Percentiles rank a stretch among this genome's conserved stretches.
phyloP scores from a whole-genome alignment of 2,329 filamentous ascomycete species.

The Nigrospora osmanthi region DNA sequence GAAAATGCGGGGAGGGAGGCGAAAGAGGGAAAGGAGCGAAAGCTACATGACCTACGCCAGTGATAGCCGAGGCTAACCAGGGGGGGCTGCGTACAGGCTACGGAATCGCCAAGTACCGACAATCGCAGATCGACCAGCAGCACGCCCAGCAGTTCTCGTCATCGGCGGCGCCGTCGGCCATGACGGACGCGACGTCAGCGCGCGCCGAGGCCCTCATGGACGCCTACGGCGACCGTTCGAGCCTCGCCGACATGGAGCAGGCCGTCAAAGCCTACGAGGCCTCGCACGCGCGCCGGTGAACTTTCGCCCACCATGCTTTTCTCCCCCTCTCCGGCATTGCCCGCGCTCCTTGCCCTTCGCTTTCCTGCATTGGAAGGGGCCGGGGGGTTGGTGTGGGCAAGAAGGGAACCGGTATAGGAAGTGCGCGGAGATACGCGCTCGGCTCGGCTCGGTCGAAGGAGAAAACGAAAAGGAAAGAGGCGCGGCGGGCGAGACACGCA shows the following conservation, averaged over 20 bases:
- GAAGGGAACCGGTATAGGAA: too few relatives aligned
- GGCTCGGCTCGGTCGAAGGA: too few relatives aligned
- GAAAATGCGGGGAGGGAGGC: not conserved
- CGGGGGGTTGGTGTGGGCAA: too few relatives aligned
- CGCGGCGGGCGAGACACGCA: too few relatives aligned
- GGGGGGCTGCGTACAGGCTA: constrained; percentile 11
- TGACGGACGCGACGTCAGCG: constrained; percentile 6
- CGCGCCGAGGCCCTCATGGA: constrained; percentile 34
- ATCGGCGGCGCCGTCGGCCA: not conserved
- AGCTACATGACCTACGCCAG: not conserved
- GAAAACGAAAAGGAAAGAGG: too few relatives aligned
- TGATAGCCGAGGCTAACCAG: not conserved
- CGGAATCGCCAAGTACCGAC: constrained; percentile 19
- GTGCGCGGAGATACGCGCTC: too few relatives aligned
- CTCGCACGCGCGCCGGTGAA: not conserved
- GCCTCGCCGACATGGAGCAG: constrained; percentile 37
- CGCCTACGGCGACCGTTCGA: constrained; percentile 41
- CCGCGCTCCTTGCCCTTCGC: too few relatives aligned
- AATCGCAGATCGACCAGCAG: constrained; percentile 10
- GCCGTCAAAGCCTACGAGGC: constrained; percentile 38
- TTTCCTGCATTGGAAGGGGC: too few relatives aligned
- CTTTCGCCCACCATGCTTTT: too few relatives aligned
- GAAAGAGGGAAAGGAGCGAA: too few relatives aligned
- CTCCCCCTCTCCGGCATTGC: too few relatives aligned
- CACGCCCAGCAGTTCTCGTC: constrained; percentile 9